Evolutionary conservation across 176 grass and related monocot species (phyloP).

Genomic region (Sorghum bicolor): Sorghum_bicolor_NCBIv3 NC_012876.2:8194001-8194500

Average conservation of each 20-base stretch:
- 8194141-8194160: constrained; percentile 26
- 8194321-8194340: constrained; percentile 8
- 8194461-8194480: neutral
- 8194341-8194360: constrained; percentile 29
- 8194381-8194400: neutral
- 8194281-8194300: constrained; percentile 16
- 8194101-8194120: neutral
- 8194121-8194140: neutral
- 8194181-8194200: constrained; percentile 7
- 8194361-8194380: neutral
- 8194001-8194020: neutral
- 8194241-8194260: neutral
- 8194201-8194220: neutral
- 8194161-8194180: neutral
- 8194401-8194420: constrained; percentile 6
- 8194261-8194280: constrained; percentile 6
- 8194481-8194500: constrained; percentile 13
- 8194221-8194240: constrained; percentile 18
- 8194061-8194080: constrained; percentile 20
- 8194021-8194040: neutral
- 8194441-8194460: neutral
- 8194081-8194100: neutral
- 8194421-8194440: constrained; percentile 17
- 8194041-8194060: neutral
- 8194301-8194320: neutral